phyloP scores from a whole-genome alignment of 768 basidiomycete genomes.

The Trametes villosa region DNA sequence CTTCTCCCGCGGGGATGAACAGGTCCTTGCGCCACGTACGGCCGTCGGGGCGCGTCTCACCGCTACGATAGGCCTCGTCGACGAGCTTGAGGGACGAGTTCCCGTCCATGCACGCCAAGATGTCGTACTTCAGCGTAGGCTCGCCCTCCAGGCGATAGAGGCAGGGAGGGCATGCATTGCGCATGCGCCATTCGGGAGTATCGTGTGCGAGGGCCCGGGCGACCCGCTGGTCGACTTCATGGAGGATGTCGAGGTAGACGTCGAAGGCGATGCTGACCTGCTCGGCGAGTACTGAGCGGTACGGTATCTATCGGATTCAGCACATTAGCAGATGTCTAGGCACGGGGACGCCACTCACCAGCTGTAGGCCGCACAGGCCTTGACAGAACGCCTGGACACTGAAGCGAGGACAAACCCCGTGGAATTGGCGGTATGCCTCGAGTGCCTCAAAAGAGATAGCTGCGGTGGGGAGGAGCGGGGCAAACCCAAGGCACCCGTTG shows the following conservation, averaged over 20 bases:
- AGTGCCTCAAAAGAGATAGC: constrained; percentile 28
- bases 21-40: constrained; percentile 1
- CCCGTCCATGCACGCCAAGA: constrained; percentile 28
- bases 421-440: constrained; percentile 31
- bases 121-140: constrained; percentile 2
- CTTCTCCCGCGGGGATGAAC: constrained; percentile 11
- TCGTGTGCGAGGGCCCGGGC: constrained; percentile 22
- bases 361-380: constrained; percentile 14
- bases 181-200: constrained; percentile 29
- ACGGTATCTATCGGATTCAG: background rate
- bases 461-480: constrained; percentile 22
- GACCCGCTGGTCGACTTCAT: constrained; percentile 18
- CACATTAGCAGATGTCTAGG: background rate
- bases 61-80: background rate
- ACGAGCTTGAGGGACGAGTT: constrained; percentile 26
- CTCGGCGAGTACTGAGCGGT: background rate
- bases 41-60: background rate
- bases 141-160: constrained; percentile 27
- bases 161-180: constrained; percentile 34
- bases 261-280: constrained; percentile 30
- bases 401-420: constrained; percentile 31
- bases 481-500: constrained; percentile 29
- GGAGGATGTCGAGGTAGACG: background rate
- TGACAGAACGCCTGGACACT: constrained; percentile 28
- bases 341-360: no score